Percentiles rank a stretch among this genome's conserved stretches.
phyloP scores from a whole-genome alignment of 495 filamentous ascomycete genomes.

The Aspergillus nanangensis region DNA sequence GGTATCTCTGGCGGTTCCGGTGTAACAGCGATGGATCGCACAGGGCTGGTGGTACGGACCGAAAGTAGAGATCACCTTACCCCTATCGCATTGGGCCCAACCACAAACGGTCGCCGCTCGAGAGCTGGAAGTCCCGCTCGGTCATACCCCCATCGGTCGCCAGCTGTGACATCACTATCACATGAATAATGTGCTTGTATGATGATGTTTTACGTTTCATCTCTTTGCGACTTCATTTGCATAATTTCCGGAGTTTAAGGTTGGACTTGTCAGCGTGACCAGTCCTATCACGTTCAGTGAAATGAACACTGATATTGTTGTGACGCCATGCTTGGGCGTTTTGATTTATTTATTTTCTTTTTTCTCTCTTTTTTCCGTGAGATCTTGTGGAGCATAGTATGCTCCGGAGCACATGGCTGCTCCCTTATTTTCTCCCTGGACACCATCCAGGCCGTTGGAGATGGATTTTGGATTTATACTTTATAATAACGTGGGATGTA shows the following conservation, averaged over 20 bases:
- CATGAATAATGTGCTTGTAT: slow-evolving; percentile 34
- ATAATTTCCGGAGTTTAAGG: slow-evolving; percentile 3
- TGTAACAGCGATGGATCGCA: slow-evolving; percentile 64
- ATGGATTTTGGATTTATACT: slow-evolving; percentile 3
- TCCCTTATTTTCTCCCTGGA: not conserved
- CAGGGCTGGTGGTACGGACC: slow-evolving; percentile 69
- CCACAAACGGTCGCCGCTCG: slow-evolving; percentile 41
- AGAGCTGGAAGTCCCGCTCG: slow-evolving; percentile 42
- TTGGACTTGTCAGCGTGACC: not conserved
- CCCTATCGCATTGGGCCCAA: slow-evolving; percentile 37
- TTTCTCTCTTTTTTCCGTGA: not conserved
- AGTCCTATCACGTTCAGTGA: too few species aligned
- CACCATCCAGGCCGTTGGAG: not conserved
- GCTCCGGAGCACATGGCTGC: slow-evolving; percentile 2
- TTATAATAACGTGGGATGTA: slow-evolving; percentile 9
- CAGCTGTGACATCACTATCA: slow-evolving; percentile 33
- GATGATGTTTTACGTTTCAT: slow-evolving; percentile 7
- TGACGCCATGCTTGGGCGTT: not conserved
- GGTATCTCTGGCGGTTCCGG: slow-evolving; percentile 43
- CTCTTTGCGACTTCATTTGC: not conserved
- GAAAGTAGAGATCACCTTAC: slow-evolving; percentile 74
- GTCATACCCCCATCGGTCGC: slow-evolving; percentile 38
- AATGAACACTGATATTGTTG: too few species aligned
- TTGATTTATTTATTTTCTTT: not conserved
- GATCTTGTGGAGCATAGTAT: not conserved